phyloP scores from a whole-genome alignment of 2,329 filamentous ascomycete species.

The Geosmithia flava region DNA sequence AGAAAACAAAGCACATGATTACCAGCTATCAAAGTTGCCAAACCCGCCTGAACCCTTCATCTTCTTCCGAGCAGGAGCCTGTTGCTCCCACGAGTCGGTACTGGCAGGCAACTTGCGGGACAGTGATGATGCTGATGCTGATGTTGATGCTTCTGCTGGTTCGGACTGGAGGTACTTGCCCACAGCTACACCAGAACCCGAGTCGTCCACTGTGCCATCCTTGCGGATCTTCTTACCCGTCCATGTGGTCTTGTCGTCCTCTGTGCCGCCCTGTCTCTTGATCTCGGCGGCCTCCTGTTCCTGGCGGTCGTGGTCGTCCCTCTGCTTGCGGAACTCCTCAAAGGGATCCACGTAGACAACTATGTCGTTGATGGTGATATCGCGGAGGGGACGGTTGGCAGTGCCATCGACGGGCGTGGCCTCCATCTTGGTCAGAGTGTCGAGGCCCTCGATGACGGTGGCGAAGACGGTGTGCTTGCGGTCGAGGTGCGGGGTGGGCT shows the following conservation, averaged over 20 bases:
- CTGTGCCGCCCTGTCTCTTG: constrained; percentile 54
- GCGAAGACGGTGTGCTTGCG: constrained; percentile 97
- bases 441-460: constrained; percentile 63
- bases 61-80: constrained; percentile 59
- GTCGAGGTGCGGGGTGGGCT: constrained; percentile 73
- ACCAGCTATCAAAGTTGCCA: constrained; percentile 94
- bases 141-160: background rate
- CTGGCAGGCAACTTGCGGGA: constrained; percentile 16
- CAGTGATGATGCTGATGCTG: constrained; percentile 33
- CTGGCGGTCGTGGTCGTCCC: constrained; percentile 46
- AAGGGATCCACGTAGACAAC: constrained; percentile 90
- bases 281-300: constrained; percentile 50
- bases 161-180: constrained; percentile 74
- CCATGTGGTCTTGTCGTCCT: constrained; percentile 89
- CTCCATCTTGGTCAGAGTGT: constrained; percentile 66
- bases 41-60: constrained; percentile 64
- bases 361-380: constrained; percentile 72
- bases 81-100: constrained; percentile 54
- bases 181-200: constrained; percentile 23
- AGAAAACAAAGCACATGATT: constrained; percentile 8
- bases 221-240: constrained; percentile 79
- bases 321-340: constrained; percentile 77
- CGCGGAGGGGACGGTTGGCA: constrained; percentile 56
- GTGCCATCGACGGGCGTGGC: constrained; percentile 60
- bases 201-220: constrained; percentile 43